phyloP scores from a whole-genome alignment of 2,329 filamentous ascomycete genomes.

The Ophiostoma sp. region DNA sequence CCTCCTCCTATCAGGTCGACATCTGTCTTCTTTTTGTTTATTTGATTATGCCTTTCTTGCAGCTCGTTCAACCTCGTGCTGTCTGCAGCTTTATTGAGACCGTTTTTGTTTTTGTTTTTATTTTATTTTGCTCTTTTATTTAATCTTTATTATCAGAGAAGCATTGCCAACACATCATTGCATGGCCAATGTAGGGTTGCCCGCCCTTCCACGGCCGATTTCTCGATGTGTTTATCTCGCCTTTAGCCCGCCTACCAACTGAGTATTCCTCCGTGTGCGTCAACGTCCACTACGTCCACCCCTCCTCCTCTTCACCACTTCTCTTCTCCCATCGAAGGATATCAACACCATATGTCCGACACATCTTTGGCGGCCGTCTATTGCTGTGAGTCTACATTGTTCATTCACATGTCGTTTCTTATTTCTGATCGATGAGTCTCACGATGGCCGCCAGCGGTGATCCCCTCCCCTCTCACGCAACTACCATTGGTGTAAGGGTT shows the following conservation, averaged over 20 bases:
- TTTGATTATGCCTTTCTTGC: neutral
- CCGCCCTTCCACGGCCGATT: conserved; percentile 28
- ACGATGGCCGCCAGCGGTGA: conserved; percentile 26
- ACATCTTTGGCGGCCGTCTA: no score
- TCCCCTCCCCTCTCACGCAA: neutral
- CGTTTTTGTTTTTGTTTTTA: neutral
- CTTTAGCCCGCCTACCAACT: neutral
- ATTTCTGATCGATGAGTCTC: conserved; percentile 24
- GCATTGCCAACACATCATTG: conserved; percentile 70
- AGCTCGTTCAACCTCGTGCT: neutral
- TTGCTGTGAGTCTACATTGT: no score
- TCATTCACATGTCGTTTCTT: conserved; percentile 28
- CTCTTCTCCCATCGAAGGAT: neutral
- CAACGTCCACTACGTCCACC: conserved; percentile 1
- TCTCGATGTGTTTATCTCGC: conserved; percentile 13
- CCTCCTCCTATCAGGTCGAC: neutral
- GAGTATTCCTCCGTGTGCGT: no score
- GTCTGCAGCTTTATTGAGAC: neutral
- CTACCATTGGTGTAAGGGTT: conserved; percentile 28
- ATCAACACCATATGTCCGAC: no score
- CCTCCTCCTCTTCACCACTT: neutral
- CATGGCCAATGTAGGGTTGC: conserved; percentile 45
- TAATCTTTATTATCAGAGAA: conserved; percentile 47
- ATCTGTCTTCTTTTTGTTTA: neutral
- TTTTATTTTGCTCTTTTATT: neutral